phyloP scores from a whole-genome alignment of 2,329 filamentous ascomycete species.

The Sporothrix dimorphospora region DNA sequence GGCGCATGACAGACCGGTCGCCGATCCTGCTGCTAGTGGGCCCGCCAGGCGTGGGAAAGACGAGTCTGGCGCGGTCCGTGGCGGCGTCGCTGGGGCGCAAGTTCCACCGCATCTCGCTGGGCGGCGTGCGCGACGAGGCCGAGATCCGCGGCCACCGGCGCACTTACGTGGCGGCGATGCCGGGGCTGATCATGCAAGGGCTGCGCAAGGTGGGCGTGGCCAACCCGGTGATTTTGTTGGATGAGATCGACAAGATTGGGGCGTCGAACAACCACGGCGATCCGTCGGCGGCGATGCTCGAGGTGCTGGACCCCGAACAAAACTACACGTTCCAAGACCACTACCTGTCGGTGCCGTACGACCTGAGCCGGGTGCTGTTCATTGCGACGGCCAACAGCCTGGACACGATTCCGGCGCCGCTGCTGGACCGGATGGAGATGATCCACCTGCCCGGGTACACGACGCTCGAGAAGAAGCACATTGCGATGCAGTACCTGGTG shows the following conservation, averaged over 20 bases:
- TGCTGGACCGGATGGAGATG: conserved; percentile 96
- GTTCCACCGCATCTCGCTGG: conserved; percentile 95
- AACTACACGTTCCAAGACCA: conserved; percentile 95
- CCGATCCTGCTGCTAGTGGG: conserved; percentile 93
- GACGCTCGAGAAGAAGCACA: conserved; percentile 94
- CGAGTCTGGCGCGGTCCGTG: conserved; percentile 89
- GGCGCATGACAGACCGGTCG: conserved; percentile 90
- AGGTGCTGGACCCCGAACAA: conserved; percentile 96
- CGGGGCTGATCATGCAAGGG: conserved; percentile 89
- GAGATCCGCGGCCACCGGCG: conserved; percentile 94
- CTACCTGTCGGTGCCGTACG: conserved; percentile 93
- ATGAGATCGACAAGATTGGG: conserved; percentile 97
- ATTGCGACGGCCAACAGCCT: conserved; percentile 95
- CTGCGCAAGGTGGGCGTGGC: conserved; percentile 93
- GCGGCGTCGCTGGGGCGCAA: conserved; percentile 90
- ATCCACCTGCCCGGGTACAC: conserved; percentile 95
- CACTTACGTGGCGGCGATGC: conserved; percentile 99
- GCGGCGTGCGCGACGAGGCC: conserved; percentile 92
- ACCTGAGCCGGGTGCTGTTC: conserved; percentile 94
- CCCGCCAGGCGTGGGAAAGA: conserved; percentile 94
- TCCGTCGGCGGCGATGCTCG: conserved; percentile 94
- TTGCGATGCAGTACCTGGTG: conserved; percentile 88
- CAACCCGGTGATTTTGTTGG: conserved; percentile 92
- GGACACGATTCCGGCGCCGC: conserved; percentile 90
- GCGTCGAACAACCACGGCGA: conserved; percentile 91